A percentile compares a stretch with the other conserved stretches of the same genome.
These are phyloP conservation scores for Trichosporon sp. DNA, from an alignment of 1,284 basidiomycete genomes.

Conservation along the genomic window DNA sequence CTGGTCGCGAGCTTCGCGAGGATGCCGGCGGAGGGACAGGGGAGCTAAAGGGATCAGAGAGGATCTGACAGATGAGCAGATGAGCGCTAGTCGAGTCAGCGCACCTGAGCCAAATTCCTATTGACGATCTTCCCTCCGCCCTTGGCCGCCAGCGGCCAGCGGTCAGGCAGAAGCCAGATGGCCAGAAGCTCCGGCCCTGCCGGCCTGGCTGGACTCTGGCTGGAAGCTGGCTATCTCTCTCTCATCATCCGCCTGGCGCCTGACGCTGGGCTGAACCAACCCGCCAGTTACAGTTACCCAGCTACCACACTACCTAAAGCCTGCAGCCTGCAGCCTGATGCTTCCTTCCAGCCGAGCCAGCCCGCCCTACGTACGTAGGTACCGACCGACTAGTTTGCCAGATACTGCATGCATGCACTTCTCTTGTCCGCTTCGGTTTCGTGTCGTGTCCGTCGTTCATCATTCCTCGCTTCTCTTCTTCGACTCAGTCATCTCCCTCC, in stretches of 20 bases:
- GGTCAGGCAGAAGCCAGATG: background rate
- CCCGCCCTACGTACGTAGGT: constrained; percentile 8
- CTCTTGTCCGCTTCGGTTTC: background rate
- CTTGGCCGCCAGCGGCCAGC: background rate
- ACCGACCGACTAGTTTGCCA: background rate
- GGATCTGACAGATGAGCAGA: background rate
- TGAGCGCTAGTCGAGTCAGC: constrained; percentile 8
- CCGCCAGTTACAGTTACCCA: constrained; percentile 13
- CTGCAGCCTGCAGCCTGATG: constrained; percentile 7
- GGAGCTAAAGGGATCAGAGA: background rate
- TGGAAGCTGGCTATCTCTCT: constrained; percentile 8
- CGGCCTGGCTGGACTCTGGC: constrained; percentile 1
- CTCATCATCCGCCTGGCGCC: constrained; percentile 6
- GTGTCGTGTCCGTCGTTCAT: background rate
- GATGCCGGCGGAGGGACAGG: constrained; percentile 11
- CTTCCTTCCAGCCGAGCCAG: background rate
- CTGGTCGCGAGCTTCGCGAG: background rate
- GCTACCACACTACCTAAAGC: background rate
- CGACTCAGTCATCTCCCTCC: background rate
- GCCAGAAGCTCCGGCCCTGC: background rate
- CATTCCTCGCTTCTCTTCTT: constrained; percentile 12
- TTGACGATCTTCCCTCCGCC: constrained; percentile 12
- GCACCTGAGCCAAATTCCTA: constrained; percentile 19
- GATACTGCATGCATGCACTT: constrained; percentile 1
- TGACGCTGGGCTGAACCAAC: background rate